Percentiles rank a stretch among this genome's conserved stretches.
Conservation (phyloP, 2,329 filamentous ascomycete species). For the Aaosphaeria arxii region DNA sequence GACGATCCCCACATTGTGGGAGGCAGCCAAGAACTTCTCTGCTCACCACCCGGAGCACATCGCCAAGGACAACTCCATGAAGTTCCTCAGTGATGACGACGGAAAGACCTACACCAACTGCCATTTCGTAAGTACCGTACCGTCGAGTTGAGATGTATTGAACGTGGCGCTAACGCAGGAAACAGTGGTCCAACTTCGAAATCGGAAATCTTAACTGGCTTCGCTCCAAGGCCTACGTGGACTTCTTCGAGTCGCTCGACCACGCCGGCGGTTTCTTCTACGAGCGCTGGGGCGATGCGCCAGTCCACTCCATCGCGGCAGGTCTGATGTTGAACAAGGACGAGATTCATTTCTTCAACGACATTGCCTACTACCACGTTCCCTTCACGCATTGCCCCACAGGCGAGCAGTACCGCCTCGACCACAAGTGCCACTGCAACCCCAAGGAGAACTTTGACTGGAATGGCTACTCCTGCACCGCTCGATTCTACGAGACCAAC, state of each 20-base stretch:
- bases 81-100: constrained; percentile 85
- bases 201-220: constrained; percentile 94
- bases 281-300: constrained; percentile 96
- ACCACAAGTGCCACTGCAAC: constrained; percentile 91
- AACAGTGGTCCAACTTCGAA: constrained; percentile 97
- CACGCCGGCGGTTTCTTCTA: constrained; percentile 96
- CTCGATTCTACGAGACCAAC: constrained; percentile 81
- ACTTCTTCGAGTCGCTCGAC: constrained; percentile 88
- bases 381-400: constrained; percentile 98
- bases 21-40: constrained; percentile 93
- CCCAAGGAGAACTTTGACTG: constrained; percentile 98
- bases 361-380: constrained; percentile 97
- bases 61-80: constrained; percentile 78
- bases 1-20: constrained; percentile 95
- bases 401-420: constrained; percentile 75
- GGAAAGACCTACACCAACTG: constrained; percentile 95
- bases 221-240: constrained; percentile 79
- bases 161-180: constrained; percentile 17
- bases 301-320: constrained; percentile 96
- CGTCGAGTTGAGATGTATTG: background rate
- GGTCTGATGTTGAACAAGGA: constrained; percentile 84
- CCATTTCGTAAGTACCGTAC: constrained; percentile 72
- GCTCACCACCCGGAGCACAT: constrained; percentile 87
- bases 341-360: constrained; percentile 97
- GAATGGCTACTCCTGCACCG: constrained; percentile 96